Base-by-base conservation (phyloP, 768 basidiomycete species). In the Phlegmacium glaucopus region DNA sequence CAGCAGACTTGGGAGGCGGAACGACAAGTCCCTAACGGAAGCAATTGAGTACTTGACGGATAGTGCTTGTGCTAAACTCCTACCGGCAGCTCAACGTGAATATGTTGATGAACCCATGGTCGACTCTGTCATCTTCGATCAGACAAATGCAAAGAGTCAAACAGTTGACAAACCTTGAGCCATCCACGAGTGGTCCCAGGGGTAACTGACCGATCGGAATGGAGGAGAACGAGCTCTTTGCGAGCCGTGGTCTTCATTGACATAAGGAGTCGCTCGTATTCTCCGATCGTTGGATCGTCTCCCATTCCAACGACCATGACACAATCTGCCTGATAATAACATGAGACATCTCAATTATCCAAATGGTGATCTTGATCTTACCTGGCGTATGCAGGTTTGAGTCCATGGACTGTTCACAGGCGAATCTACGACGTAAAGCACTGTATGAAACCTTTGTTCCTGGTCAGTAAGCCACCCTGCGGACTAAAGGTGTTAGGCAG, bases 241-340 rank as follows among this genome's bases (percentile, higher is more conserved):
- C 96, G 74, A n/a, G 95, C 96, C 0, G 95, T 98, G 0, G 95
- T 97, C 72, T 98, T 98, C 77, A 94, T 89, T 1, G 94, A 94
- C 35, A 97, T 74, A 16, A 99, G 69, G 4, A 98, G 72, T 44
- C 94, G 82, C 64, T 99, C 94, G 59, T 93, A 98, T 69, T 99
- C 96, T 10, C 96, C 96, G 6, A 93, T 72, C 15, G 78, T 78
- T 11, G 93, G 86, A 60, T 92, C 94, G 48, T 96, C 94, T 4
- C 90, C 94, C 80, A 94, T 87, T 7, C 91, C 94, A 44, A 95
- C 87, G 16, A 94, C 82, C 82, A 96, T 84, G 30, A 96, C 89
- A 61, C 82, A 94, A 68, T 97, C 94, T 12, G 94, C 94, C 83
- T 91, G 53, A 17, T 16, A 18, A 18, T 17, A 37, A 15, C 22